Conservation (phyloP, 768 basidiomycete genomes). For the Brasilioporus rufonigricans region DNA sequence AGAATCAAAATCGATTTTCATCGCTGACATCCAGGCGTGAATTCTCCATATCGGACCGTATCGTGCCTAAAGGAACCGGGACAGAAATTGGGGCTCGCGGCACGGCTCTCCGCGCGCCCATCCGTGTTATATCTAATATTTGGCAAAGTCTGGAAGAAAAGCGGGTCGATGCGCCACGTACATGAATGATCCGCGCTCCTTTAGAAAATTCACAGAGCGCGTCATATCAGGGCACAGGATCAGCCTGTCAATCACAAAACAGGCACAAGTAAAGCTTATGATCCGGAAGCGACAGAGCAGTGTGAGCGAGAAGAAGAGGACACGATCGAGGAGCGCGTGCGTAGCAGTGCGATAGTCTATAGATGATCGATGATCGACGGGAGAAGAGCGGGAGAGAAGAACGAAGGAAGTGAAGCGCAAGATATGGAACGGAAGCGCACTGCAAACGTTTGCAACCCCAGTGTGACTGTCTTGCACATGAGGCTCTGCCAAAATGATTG, state of each 20-base stretch:
- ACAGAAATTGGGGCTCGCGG: background rate
- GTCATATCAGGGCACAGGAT: background rate
- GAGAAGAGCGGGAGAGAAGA: background rate
- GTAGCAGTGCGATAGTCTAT: background rate
- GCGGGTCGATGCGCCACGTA: background rate
- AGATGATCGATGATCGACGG: constrained; percentile 4
- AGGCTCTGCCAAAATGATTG: no score
- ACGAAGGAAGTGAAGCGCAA: background rate
- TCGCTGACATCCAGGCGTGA: background rate
- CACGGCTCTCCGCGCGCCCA: background rate
- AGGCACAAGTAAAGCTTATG: background rate
- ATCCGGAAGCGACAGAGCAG: background rate
- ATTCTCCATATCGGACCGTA: background rate
- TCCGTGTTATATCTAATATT: background rate
- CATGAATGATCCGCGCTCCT: background rate
- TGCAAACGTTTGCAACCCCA: background rate
- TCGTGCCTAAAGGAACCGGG: background rate
- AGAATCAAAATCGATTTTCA: background rate
- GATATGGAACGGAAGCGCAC: background rate
- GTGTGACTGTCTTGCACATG: no score
- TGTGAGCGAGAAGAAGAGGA: background rate
- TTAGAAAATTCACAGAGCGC: background rate
- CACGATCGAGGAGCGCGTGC: background rate
- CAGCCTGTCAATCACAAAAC: background rate
- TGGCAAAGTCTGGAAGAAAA: background rate